Evolutionary conservation across 352 stramenopile genomes (phyloP).

Genomic region (Phytophthora cajani): DNA sequence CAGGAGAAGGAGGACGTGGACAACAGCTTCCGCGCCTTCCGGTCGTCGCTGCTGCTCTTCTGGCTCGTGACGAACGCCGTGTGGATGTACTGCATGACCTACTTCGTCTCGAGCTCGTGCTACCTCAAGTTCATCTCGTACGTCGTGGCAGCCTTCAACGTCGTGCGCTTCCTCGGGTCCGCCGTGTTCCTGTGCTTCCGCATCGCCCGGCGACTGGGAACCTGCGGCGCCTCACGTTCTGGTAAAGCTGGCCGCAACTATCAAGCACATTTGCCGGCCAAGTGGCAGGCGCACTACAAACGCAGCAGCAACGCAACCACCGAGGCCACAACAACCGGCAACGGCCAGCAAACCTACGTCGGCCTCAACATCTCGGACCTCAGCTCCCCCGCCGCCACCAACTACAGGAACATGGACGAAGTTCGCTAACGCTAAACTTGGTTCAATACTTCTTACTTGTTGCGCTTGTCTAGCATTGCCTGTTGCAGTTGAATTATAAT

Average conservation of each 20-base stretch:
- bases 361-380: constrained; percentile 10
- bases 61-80: constrained; percentile 61
- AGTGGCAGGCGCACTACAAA: constrained; percentile 43
- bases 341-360: constrained; percentile 7
- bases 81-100: constrained; percentile 54
- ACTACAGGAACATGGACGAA: constrained; percentile 16
- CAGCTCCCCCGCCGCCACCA: constrained; percentile 10
- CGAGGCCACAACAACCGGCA: constrained; percentile 7
- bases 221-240: neutral
- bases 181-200: constrained; percentile 48
- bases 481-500: neutral
- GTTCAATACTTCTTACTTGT: too few relatives aligned
- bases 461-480: neutral
- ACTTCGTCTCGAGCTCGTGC: constrained; percentile 53
- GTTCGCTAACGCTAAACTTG: too few relatives aligned
- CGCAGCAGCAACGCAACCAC: constrained; percentile 20
- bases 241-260: constrained; percentile 13
- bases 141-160: constrained; percentile 54
- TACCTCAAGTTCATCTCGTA: constrained; percentile 58
- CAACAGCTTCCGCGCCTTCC: constrained; percentile 59
- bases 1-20: constrained; percentile 57
- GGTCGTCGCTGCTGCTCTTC: constrained; percentile 52
- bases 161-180: constrained; percentile 46
- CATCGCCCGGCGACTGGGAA: constrained; percentile 37
- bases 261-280: constrained; percentile 17